These are phyloP conservation scores for Leptographium wingfieldii DNA, from an alignment of 2,329 filamentous ascomycete genomes.

Conservation along the genomic window DNA sequence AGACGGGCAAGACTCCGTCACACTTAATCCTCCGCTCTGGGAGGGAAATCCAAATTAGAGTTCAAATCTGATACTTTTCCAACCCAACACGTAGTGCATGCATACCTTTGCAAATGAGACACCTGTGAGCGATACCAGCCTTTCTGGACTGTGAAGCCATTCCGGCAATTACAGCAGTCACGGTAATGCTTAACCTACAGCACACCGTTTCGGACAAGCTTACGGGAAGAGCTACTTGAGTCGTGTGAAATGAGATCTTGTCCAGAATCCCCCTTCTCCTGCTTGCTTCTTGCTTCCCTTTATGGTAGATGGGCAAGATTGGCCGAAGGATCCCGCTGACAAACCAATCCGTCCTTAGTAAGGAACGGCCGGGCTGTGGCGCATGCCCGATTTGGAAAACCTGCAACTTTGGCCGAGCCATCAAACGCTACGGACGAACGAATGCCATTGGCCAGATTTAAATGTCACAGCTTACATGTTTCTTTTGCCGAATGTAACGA, in stretches of 20 bases:
- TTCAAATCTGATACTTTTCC: background rate
- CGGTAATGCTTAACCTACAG: background rate
- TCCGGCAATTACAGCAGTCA: background rate
- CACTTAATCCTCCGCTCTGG: constrained; percentile 10
- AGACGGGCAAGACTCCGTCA: constrained; percentile 5
- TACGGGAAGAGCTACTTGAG: background rate
- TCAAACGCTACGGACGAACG: background rate
- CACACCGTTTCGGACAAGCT: background rate
- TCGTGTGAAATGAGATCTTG: background rate
- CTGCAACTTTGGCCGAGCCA: background rate
- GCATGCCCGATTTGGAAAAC: background rate
- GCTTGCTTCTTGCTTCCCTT: background rate
- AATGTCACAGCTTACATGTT: too few species aligned
- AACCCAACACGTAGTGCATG: background rate
- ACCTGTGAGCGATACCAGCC: background rate
- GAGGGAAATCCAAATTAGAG: background rate
- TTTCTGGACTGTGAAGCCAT: background rate
- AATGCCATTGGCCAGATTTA: background rate
- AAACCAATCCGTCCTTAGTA: background rate
- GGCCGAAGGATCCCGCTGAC: background rate
- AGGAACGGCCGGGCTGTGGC: background rate
- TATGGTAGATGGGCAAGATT: constrained; percentile 1
- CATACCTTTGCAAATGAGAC: constrained; percentile 6
- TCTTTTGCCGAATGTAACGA: too few species aligned
- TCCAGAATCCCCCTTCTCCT: too few species aligned